These are phyloP conservation scores for Rhizophora mangle DNA, from an alignment of 345 rosid genomes.

Conservation along the genomic window DNA sequence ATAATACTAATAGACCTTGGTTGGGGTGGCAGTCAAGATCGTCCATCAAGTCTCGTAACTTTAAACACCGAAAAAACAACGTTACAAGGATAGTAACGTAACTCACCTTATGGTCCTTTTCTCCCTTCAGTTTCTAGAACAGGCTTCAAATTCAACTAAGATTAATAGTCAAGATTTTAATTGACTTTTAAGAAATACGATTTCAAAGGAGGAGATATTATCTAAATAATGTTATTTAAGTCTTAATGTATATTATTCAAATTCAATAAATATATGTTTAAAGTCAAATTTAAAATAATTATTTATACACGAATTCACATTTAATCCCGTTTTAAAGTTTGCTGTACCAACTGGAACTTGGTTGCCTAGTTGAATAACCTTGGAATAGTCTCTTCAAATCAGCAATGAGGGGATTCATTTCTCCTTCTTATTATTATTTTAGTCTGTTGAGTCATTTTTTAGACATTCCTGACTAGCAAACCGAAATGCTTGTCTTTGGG, in stretches of 20 bases:
- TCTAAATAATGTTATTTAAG: neutral
- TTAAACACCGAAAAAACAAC: neutral
- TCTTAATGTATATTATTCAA: neutral
- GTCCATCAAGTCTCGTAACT: neutral
- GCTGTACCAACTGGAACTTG: neutral
- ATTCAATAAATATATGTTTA: no score
- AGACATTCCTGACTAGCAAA: no score
- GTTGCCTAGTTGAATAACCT: neutral
- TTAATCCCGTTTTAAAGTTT: neutral
- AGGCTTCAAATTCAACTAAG: neutral
- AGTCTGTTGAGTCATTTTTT: no score
- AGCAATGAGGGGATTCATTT: no score
- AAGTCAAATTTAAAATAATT: no score
- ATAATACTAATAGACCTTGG: neutral
- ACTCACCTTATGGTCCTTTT: neutral
- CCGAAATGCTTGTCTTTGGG: no score
- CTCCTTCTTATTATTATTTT: no score
- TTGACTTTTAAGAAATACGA: neutral
- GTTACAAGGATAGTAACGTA: neutral
- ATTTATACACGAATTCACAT: no score
- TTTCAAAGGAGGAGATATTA: neutral
- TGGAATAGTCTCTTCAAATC: neutral
- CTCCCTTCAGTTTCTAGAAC: neutral
- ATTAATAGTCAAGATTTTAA: neutral
- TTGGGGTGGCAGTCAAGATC: neutral